Evolutionary conservation across 352 stramenopile species (phyloP).

Genomic region (Globisporangium nagaii): DNA sequence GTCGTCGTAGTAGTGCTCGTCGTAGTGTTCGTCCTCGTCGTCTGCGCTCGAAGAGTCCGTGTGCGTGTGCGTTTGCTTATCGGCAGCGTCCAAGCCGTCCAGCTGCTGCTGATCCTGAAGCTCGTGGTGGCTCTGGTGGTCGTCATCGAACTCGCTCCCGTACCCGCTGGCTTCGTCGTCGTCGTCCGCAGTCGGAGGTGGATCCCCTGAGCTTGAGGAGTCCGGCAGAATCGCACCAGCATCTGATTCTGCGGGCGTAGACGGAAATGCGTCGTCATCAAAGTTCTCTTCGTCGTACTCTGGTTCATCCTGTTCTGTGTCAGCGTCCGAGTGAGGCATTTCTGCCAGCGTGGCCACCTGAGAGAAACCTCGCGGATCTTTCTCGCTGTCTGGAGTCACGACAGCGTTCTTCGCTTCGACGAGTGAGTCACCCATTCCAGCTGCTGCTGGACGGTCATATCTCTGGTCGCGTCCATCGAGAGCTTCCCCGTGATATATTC

Average conservation of each 20-base stretch:
- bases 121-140: slow-evolving; percentile 6
- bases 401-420: too few relatives aligned
- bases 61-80: background rate
- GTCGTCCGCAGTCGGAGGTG: background rate
- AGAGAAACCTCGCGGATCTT: background rate
- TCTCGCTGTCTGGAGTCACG: too few relatives aligned
- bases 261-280: slow-evolving; percentile 1
- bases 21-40: slow-evolving; percentile 33
- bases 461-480: background rate
- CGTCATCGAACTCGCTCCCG: slow-evolving; percentile 39
- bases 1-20: slow-evolving; percentile 20
- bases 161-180: slow-evolving; percentile 18
- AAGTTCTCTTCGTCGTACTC: slow-evolving; percentile 13
- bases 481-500: background rate
- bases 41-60: slow-evolving; percentile 16
- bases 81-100: too few relatives aligned
- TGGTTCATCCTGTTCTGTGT: background rate
- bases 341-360: background rate
- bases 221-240: background rate
- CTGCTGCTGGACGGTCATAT: background rate
- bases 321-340: background rate
- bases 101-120: background rate
- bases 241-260: background rate
- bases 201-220: background rate
- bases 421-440: background rate